phyloP scores from a whole-genome alignment of 2,329 filamentous ascomycete genomes.

The Xylariales sp. region DNA sequence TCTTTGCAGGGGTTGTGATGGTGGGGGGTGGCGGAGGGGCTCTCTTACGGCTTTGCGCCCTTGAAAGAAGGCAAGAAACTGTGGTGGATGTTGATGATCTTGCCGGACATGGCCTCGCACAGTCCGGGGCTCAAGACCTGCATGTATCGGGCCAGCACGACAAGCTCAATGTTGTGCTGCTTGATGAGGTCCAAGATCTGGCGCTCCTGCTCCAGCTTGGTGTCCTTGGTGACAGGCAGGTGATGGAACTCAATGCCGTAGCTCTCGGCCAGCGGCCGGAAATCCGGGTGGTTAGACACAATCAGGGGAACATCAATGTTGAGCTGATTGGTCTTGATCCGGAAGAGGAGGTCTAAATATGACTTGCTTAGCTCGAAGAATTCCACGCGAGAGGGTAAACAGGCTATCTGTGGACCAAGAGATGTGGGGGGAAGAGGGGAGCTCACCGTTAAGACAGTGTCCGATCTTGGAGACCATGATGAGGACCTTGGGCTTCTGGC shows the following conservation, averaged over 20 bases:
- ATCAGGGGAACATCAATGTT: conserved; percentile 72
- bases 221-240: conserved; percentile 74
- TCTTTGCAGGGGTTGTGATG: too few species aligned
- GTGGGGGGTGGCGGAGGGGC: too few species aligned
- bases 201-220: conserved; percentile 69
- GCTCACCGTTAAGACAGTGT: conserved; percentile 79
- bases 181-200: conserved; percentile 67
- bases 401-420: too few species aligned
- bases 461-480: conserved; percentile 91
- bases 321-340: conserved; percentile 69
- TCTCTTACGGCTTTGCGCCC: conserved; percentile 75
- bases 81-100: conserved; percentile 92
- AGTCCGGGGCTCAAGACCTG: conserved; percentile 74
- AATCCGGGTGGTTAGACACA: conserved; percentile 79
- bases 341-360: conserved; percentile 81
- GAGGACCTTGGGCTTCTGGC: conserved; percentile 69
- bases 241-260: conserved; percentile 79
- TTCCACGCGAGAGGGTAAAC: too few species aligned
- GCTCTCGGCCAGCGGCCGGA: conserved; percentile 60
- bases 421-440: too few species aligned
- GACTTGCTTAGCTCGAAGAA: too few species aligned
- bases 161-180: conserved; percentile 68
- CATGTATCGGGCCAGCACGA: conserved; percentile 84
- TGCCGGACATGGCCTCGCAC: conserved; percentile 74
- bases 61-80: conserved; percentile 84